Evolutionary conservation across 495 filamentous ascomycete genomes (phyloP).

Genomic region (Pseudoneurospora amorphoporcata): DNA sequence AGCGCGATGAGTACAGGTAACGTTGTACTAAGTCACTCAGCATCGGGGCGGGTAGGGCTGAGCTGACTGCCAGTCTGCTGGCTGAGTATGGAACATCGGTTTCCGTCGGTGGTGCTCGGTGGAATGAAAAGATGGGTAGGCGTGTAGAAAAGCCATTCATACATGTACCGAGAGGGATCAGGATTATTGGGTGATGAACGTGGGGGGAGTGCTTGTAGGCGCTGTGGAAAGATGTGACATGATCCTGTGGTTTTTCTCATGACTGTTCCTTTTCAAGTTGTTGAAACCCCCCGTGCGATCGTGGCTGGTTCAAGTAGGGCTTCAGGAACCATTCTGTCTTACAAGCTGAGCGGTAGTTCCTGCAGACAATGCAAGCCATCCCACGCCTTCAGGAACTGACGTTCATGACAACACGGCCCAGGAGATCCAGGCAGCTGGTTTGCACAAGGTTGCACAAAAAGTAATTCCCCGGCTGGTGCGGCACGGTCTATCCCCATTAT

Average conservation of each 20-base stretch:
- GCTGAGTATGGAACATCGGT: not conserved
- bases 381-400: not conserved
- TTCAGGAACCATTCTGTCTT: not conserved
- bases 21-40: not conserved
- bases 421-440: not conserved
- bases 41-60: not conserved
- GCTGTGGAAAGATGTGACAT: not conserved
- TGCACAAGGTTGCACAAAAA: not conserved
- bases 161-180: not conserved
- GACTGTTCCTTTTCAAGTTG: not conserved
- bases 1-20: not conserved
- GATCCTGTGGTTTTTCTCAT: not conserved
- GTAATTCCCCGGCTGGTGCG: not conserved
- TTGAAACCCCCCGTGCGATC: not conserved
- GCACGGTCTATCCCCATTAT: not conserved
- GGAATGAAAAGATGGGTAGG: not conserved
- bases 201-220: not conserved
- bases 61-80: not conserved
- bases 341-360: not conserved
- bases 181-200: not conserved
- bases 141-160: not conserved
- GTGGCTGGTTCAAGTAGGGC: not conserved
- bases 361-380: not conserved
- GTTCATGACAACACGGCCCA: not conserved
- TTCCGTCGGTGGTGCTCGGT: not conserved